Evolutionary conservation across 345 rosid species (phyloP), one percentile per base, ranked within the genome.

Genomic region (Aethionema arabicum): DNA sequence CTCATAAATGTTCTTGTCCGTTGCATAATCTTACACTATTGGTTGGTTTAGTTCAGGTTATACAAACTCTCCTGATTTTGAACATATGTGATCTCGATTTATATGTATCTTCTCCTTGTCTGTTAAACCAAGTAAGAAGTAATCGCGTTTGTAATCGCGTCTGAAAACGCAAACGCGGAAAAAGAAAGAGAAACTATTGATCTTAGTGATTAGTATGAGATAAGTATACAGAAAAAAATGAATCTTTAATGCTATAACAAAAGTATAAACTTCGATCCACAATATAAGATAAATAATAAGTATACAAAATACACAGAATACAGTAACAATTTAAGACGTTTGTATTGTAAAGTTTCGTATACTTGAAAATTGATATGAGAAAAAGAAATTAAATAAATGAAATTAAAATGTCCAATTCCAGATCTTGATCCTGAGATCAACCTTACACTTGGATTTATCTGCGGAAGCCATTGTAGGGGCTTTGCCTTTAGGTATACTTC

Each of bases 401-500:
- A n/a, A 6, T 8, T 10, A 59, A 33, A 59, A 45, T 0, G 64
- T 89, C 80, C 76, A 87, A 56, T 76, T 86, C 97, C 95, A 90
- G 84, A 90, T 85, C 90, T 83, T 90, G 86, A 90, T 70, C 60
- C 89, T 75, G 45, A 87, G 86, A 78, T 90, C 91, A 38, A 78
- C 97, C 79, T 77, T 75, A 68, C 97, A 90, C 68, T 80, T 72
- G 4, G 90, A 70, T 10, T 73, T 76, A 44, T 69, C 47, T 0
- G 78, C 66, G 0, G 67, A 63, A 1, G 95, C 97, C 66, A 79
- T 75, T 31, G 86, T 43, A n/a, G 85, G 80, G 0, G 82, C 37
- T 79, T 87, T 87, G 15, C 89, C 85, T 73, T 68, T 82, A 5
- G 97, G 97, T 3, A 73, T 56, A 8, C 31, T 63, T 5, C 82